These are phyloP conservation scores for Nissolia schottii DNA, from an alignment of 306 rosid genomes.

Conservation along the genomic window DNA sequence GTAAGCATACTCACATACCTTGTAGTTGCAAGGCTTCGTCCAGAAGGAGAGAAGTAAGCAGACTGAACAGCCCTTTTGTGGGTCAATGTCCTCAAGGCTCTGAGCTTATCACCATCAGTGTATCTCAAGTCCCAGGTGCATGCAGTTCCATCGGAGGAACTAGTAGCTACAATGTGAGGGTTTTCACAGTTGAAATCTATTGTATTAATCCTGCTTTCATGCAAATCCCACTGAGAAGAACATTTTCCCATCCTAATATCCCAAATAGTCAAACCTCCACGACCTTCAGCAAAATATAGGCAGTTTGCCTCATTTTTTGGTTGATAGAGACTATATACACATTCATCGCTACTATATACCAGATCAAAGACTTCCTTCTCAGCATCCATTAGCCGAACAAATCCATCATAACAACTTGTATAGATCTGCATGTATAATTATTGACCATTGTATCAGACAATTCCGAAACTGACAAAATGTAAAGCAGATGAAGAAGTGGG, in stretches of 20 bases:
- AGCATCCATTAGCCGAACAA: slow-evolving; percentile 71
- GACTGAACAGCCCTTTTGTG: slow-evolving; percentile 72
- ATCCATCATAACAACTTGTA: slow-evolving; percentile 77
- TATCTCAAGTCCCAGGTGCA: slow-evolving; percentile 93
- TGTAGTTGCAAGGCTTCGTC: slow-evolving; percentile 69
- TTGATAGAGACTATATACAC: slow-evolving; percentile 55
- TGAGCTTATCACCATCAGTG: slow-evolving; percentile 30
- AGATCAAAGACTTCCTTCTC: slow-evolving; percentile 84
- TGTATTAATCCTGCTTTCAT: slow-evolving; percentile 60
- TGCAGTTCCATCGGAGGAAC: slow-evolving; percentile 80
- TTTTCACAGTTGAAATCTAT: slow-evolving; percentile 57
- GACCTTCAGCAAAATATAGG: slow-evolving; percentile 66
- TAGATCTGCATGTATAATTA: slow-evolving; percentile 47
- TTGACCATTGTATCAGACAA: background rate
- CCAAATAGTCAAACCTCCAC: slow-evolving; percentile 60
- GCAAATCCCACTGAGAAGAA: slow-evolving; percentile 54
- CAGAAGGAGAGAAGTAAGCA: slow-evolving; percentile 91
- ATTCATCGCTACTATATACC: slow-evolving; percentile 38
- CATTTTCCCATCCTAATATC: slow-evolving; percentile 59
- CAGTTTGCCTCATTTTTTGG: slow-evolving; percentile 51
- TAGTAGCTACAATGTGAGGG: slow-evolving; percentile 63
- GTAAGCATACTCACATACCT: slow-evolving; percentile 44
- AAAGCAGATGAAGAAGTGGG: background rate
- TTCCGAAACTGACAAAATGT: background rate
- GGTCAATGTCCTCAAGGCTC: slow-evolving; percentile 43